Evolutionary conservation across 2,329 filamentous ascomycete genomes (phyloP), one percentile per base, ranked within the genome.

Genomic region (Ustulina deusta): DNA sequence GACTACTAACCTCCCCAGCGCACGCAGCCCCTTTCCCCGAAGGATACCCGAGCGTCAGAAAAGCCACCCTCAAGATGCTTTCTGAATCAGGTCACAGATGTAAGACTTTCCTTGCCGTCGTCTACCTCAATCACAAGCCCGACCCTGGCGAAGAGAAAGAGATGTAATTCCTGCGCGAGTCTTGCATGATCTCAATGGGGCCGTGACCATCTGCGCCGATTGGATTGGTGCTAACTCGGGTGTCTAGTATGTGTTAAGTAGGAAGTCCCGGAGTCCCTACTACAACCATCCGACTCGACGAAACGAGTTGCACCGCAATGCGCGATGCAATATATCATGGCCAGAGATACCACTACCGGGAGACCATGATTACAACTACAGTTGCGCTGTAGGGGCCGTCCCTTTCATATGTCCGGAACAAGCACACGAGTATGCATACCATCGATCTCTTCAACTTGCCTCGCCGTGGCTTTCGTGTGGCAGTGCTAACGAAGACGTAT

Each of bases 81-180:
- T 91, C 92, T 81, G 91, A 93, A 89, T 87, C 91, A 82, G 92
- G 92, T 85, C 91, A 94, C 90, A 90, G 92, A 91, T 87, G 92
- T 95, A 86, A 92, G 92, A 62, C 49, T 46, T 40, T 42, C 62
- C 42, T 40, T 51, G 36, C 57, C 25, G 13, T 34, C 25, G 5
- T 58, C 38, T 10, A 22, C 51, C 61, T 20, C 38, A 22, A 59
- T 44, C 36, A 40, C 61, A 40, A 60, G 11, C 32, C 46, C 49
- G 17, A 15, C 54, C 44, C 22, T 52, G 15, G 49, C 32, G 25
- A 58, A 32, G 38, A 42, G 7, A 34, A 32, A 13, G 44, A 59
- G 36, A 55, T 36, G 27, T 27, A 40, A 49, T 46, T 13, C 2
- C 40, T 51, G 46, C 77, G 52, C 44, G 38, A 55, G 57, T 57